Percentiles rank a stretch among this genome's conserved stretches.
These are phyloP conservation scores for Zygnema cylindricum DNA, from an alignment of 139 green algal genomes.

Conservation along the genomic window DNA sequence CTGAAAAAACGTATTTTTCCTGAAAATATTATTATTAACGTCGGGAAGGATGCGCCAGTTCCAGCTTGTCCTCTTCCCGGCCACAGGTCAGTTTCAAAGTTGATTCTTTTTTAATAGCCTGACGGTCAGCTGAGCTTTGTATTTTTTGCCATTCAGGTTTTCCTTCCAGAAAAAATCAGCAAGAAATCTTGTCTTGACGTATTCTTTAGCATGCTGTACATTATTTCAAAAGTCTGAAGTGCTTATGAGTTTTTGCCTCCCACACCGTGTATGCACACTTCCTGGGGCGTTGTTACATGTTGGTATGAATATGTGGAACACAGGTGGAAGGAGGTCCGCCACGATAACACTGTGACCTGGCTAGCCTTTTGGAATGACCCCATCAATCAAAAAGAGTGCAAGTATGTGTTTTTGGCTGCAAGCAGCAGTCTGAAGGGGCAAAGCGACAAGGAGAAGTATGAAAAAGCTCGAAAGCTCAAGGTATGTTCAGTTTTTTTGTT, in stretches of 20 bases:
- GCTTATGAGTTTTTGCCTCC: too few relatives aligned
- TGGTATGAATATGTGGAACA: too few relatives aligned
- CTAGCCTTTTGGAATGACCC: slow-evolving; percentile 97
- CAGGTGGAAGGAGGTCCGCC: slow-evolving; percentile 72
- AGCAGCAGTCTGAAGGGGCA: slow-evolving; percentile 91
- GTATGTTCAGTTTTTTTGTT: too few relatives aligned
- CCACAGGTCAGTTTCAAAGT: slow-evolving; percentile 74
- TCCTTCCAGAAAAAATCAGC: too few relatives aligned
- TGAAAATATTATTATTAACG: slow-evolving; percentile 97
- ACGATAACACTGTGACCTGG: slow-evolving; percentile 97
- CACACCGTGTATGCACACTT: too few relatives aligned
- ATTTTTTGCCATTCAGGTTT: too few relatives aligned
- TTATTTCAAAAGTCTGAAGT: too few relatives aligned
- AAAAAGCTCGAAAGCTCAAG: slow-evolving; percentile 82
- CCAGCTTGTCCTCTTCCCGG: slow-evolving; percentile 74
- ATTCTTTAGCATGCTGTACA: too few relatives aligned
- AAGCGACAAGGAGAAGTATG: slow-evolving; percentile 94
- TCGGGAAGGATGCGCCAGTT: slow-evolving; percentile 69
- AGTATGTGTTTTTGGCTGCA: slow-evolving; percentile 95
- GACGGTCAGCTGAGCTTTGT: too few relatives aligned
- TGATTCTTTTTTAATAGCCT: too few relatives aligned
- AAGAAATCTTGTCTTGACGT: too few relatives aligned
- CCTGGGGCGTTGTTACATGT: too few relatives aligned
- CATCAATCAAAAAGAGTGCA: slow-evolving; percentile 84
- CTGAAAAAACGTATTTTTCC: slow-evolving; percentile 95